Conservation (phyloP, 352 stramenopile genomes). For the Phytopythium aichiense region DNA sequence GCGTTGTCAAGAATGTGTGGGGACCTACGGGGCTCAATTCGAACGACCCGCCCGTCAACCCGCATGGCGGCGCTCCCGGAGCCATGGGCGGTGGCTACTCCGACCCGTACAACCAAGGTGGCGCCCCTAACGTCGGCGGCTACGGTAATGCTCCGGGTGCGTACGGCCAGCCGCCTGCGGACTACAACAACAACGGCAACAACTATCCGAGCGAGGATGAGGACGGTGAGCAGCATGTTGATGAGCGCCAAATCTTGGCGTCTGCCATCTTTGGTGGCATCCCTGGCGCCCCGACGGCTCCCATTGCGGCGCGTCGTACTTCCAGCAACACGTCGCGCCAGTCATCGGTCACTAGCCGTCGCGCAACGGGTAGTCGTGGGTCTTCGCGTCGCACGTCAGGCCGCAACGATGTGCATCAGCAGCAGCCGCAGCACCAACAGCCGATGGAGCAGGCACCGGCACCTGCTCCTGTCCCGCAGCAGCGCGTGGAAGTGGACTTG, state of each 20-base stretch:
- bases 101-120: conserved; percentile 5
- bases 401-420: conserved; percentile 41
- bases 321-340: conserved; percentile 23
- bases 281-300: conserved; percentile 50
- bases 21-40: conserved; percentile 73
- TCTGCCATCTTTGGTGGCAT: conserved; percentile 97
- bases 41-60: conserved; percentile 27
- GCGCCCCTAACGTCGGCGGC: conserved; percentile 19
- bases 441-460: conserved; percentile 24
- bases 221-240: conserved; percentile 49
- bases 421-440: conserved; percentile 24
- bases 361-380: conserved; percentile 27
- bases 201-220: conserved; percentile 36
- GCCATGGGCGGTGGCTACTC: conserved; percentile 18
- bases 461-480: conserved; percentile 22
- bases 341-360: conserved; percentile 18
- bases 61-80: conserved; percentile 11
- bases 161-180: conserved; percentile 47
- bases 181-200: conserved; percentile 67
- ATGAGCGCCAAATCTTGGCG: conserved; percentile 88
- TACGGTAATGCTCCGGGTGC: conserved; percentile 30
- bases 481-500: conserved; percentile 73
- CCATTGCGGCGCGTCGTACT: conserved; percentile 42
- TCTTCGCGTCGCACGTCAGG: conserved; percentile 24
- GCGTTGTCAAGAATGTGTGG: conserved; percentile 83